Base-by-base conservation (phyloP, 2,329 filamentous ascomycete genomes). In the Acephala macrosclerotiorum region DNA sequence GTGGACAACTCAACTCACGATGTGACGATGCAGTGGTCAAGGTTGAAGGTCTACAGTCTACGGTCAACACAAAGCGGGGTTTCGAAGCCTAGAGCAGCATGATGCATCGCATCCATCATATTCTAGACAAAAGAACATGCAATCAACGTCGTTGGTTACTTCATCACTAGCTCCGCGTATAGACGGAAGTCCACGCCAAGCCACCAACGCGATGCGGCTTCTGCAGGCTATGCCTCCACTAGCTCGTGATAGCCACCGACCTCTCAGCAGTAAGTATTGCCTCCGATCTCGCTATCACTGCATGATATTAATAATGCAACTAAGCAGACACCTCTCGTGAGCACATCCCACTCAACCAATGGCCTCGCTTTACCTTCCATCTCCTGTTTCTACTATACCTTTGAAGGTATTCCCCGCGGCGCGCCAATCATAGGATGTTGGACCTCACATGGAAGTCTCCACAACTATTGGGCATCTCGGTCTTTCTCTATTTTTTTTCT, bases 281-380 rank as follows among this genome's bases (percentile, higher is more conserved):
- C 63, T 65, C 63, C 63, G 63, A 65, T 61, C 20, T 65, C 63
- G 63, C 36, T 65, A 26, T 61, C 40, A 47, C n/a, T 61, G 57
- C 63, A 60, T 47, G 36, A 49, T n/a, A 57, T 42, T 58, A 25
- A 65, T 25, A 49, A 45, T 60, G 58, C 58, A 60, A 20, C 58
- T 60, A 51, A 25, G 22, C 22, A 60, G 53, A 56, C 29, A 20
- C 35, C 35, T 33, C 38, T 35, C 40, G 40, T 26, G 20, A 45
- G 29, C 9, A 36, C 42, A 18, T 22, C 29, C 18, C 16, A 7
- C 25, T 36, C 40, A 49, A 29, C 26, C 58, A 49, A 47, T 60
- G 40, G 7, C 16, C 33, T 57, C 55, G 55, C 55, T 38, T 38
- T 22, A 57, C 55, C 55, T 57, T 22, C 55, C 49, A 29, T 16